Base-by-base conservation (phyloP, 305 asterid species). In the Fraxinus ornus region DNA sequence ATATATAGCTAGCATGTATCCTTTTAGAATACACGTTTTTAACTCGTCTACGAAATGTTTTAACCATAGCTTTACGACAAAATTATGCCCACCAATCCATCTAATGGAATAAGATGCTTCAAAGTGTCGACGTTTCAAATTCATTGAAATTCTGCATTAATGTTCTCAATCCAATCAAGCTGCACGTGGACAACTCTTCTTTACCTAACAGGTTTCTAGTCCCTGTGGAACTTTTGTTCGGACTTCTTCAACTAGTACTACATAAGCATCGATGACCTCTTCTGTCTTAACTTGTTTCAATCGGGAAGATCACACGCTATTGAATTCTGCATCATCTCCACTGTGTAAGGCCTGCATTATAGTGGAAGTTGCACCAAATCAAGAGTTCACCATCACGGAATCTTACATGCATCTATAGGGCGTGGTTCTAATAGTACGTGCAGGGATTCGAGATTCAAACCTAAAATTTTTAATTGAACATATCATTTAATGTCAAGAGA, bases 101-200 rank as follows among this genome's bases (percentile, higher is more conserved):
- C 12, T 77, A 35, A 22, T 70, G 4, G 85, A 78, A 82, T 78
- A 68, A 55, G 83, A 79, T 78, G 86, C 83, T 75, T 47, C 33
- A 1, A 8, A 19, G 2, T 52, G 70, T 3, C 15, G 39, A 68
- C 3, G 32, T 10, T 68, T 32, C 78, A 47, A 41, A 13, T 66
- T 82, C 81, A 77, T 12, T 68, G 32, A 68, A 22, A 70, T 82
- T n/a, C 71, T 30, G 76, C 62, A 5, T 26, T 35, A 74, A 57
- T 33, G 76, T 75, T 72, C 76, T 10, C 55, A 49, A 22, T 66
- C 55, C 78, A 76, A 64, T 70, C 28, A 41, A 79, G 70, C 47
- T 79, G 52, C 78, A 70, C 28, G 64, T 3, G 66, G 66, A 37
- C 66, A 35, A 39, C 82, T 22, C 64, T 24, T 28, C 28, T 49